phyloP scores from a whole-genome alignment of 768 basidiomycete genomes.

The Kwoniella dendrophila region DNA sequence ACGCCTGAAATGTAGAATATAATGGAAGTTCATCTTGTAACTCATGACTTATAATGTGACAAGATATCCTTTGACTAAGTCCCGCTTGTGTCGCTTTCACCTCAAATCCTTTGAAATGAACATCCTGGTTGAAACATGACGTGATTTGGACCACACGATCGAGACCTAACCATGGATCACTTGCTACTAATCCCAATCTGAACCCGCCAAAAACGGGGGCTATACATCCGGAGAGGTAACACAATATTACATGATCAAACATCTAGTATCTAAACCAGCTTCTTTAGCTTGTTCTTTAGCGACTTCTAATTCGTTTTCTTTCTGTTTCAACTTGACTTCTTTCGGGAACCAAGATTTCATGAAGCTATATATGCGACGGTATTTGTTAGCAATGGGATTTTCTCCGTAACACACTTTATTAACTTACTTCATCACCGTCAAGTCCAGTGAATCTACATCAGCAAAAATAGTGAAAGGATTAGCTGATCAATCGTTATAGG shows the following conservation, averaged over 20 bases:
- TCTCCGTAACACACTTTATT: background rate
- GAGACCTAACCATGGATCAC: too few species aligned
- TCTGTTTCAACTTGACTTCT: conserved; percentile 74
- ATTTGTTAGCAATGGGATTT: background rate
- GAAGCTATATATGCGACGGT: conserved; percentile 63
- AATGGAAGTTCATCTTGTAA: too few species aligned
- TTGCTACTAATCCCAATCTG: too few species aligned
- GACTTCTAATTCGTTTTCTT: conserved; percentile 74
- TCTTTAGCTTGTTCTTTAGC: conserved; percentile 64
- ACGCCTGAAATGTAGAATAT: too few species aligned
- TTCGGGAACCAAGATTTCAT: conserved; percentile 91
- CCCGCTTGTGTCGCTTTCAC: too few species aligned
- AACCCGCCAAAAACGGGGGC: too few species aligned
- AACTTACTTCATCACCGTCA: conserved; percentile 53
- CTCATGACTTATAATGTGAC: too few species aligned
- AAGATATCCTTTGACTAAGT: too few species aligned
- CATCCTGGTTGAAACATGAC: too few species aligned
- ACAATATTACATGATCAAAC: conserved; percentile 34
- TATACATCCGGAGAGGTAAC: too few species aligned
- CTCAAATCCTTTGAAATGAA: too few species aligned
- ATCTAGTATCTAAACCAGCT: conserved; percentile 27
- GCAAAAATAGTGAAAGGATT: background rate
- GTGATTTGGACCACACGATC: too few species aligned
- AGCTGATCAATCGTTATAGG: background rate
- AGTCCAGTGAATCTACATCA: conserved; percentile 46